Percentiles rank a stretch among this genome's conserved stretches.
Conservation (phyloP, 2,329 filamentous ascomycete genomes). For the Alternaria novae-zelandiae region DNA sequence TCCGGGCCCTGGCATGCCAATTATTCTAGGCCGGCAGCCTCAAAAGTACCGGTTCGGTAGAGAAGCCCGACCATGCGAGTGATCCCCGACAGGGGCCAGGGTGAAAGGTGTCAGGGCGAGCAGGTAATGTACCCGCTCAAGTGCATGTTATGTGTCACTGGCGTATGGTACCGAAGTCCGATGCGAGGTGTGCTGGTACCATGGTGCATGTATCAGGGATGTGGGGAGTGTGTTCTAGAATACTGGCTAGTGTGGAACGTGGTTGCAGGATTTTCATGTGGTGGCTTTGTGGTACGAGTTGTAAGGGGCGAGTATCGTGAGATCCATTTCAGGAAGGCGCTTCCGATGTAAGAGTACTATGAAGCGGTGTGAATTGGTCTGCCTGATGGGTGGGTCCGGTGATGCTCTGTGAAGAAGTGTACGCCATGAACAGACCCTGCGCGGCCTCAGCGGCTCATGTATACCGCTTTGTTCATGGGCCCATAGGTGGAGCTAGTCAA, state of each 20-base stretch:
- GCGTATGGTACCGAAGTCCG: neutral
- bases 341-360: neutral
- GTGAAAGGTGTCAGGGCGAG: neutral
- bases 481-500: neutral
- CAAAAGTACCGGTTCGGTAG: constrained; percentile 2
- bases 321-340: neutral
- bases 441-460: neutral
- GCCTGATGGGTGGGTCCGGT: neutral
- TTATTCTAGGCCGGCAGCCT: neutral
- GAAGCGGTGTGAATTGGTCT: neutral
- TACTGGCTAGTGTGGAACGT: neutral
- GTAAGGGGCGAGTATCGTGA: neutral
- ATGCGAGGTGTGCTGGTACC: neutral
- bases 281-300: neutral
- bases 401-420: neutral
- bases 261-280: neutral
- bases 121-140: constrained; percentile 1
- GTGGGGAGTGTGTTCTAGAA: neutral
- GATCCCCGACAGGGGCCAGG: neutral
- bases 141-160: constrained; percentile 4
- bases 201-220: neutral
- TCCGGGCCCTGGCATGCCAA: constrained; percentile 5
- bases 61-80: neutral
- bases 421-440: neutral
- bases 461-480: neutral